Percentiles rank a stretch among this genome's conserved stretches.
Conservation (phyloP, 164 flowering plant species). For the Nymphaea colorata region DNA sequence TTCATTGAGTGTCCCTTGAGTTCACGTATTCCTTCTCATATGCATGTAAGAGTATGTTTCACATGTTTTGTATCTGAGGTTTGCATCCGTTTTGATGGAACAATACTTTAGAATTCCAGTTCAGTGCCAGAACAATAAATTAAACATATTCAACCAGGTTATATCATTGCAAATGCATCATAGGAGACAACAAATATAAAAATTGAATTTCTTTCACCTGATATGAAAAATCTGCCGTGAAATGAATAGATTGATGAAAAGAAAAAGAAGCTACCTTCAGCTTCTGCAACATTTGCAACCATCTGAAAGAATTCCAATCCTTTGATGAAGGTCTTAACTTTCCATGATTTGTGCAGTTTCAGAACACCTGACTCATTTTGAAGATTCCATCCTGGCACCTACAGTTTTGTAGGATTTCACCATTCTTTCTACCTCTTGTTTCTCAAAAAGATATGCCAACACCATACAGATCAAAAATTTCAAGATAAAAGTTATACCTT, state of each 20-base stretch:
- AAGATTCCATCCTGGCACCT: slow-evolving; percentile 86
- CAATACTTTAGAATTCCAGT: no score
- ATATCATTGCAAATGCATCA: no score
- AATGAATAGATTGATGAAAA: not conserved
- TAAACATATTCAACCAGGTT: no score
- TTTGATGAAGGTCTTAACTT: slow-evolving; percentile 73
- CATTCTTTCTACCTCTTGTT: not conserved
- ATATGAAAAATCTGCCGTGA: not conserved
- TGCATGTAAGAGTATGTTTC: no score
- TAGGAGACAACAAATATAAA: no score
- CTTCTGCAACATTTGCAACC: slow-evolving; percentile 86
- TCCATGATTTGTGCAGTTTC: slow-evolving; percentile 72
- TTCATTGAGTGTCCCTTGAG: no score
- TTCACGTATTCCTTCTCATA: no score
- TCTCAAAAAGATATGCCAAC: not conserved
- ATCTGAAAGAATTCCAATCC: slow-evolving; percentile 74
- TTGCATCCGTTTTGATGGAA: no score
- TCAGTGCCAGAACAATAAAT: no score
- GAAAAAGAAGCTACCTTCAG: slow-evolving; percentile 47
- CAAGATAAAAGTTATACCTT: slow-evolving; percentile 24
- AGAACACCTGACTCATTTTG: slow-evolving; percentile 45
- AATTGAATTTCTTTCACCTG: not conserved
- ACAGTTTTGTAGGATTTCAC: slow-evolving; percentile 1
- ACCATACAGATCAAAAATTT: not conserved
- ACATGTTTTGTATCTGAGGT: no score